Percentiles rank a stretch among this genome's conserved stretches.
Conservation (phyloP, 805 yeast species). For the Alloascoidea africana region DNA sequence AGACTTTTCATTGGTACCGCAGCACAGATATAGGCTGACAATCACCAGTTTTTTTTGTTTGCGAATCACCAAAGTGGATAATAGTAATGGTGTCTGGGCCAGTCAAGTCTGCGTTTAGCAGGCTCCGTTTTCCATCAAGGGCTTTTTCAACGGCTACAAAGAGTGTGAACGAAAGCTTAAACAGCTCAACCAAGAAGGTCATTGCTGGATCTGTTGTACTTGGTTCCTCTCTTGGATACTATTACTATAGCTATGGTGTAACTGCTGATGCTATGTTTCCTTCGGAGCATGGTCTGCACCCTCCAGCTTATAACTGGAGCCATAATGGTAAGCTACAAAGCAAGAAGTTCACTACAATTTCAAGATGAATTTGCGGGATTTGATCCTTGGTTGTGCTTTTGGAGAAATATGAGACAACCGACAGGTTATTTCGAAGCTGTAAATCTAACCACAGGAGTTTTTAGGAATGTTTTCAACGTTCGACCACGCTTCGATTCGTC, state of each 20-base stretch:
- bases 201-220: constrained; percentile 1
- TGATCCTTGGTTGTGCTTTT: no score
- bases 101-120: background rate
- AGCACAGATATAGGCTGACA: no score
- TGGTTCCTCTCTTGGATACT: constrained; percentile 42
- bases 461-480: constrained; percentile 26
- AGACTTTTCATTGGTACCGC: no score
- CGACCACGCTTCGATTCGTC: constrained; percentile 91
- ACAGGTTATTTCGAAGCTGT: no score
- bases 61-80: no score
- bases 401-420: no score
- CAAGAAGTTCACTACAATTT: no score
- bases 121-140: background rate
- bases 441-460: no score
- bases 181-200: background rate
- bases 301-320: constrained; percentile 88
- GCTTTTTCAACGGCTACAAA: background rate
- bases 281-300: constrained; percentile 97
- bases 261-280: constrained; percentile 95
- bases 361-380: no score
- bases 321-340: constrained; percentile 91
- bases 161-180: constrained; percentile 6
- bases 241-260: constrained; percentile 69
- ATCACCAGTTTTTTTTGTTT: no score
- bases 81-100: constrained; percentile 1